phyloP scores from a whole-genome alignment of 495 filamentous ascomycete genomes.

The Penicillium paradoxum region DNA sequence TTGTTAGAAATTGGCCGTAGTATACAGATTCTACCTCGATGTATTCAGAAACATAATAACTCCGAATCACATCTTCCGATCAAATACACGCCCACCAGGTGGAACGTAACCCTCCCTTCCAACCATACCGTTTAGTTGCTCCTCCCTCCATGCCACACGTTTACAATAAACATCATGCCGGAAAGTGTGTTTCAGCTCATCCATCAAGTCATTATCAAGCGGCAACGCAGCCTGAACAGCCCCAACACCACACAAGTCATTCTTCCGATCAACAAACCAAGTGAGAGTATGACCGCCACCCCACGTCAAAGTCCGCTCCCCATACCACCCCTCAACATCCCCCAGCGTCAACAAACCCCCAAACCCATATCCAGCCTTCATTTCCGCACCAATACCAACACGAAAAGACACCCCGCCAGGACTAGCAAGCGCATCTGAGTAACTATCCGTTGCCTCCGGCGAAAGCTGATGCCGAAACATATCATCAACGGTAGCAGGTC shows the following conservation, averaged over 20 bases:
- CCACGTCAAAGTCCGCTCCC: constrained; percentile 37
- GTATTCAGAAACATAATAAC: too few relatives aligned
- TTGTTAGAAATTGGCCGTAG: too few relatives aligned
- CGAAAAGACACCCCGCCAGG: constrained; percentile 24
- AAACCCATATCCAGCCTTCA: constrained; percentile 23
- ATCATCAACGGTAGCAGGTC: constrained; percentile 35
- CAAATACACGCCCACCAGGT: neutral
- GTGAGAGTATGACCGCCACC: constrained; percentile 34
- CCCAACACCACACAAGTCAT: constrained; percentile 38
- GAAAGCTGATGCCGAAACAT: constrained; percentile 52
- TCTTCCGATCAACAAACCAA: constrained; percentile 46
- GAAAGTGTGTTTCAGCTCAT: constrained; percentile 39
- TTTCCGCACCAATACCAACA: constrained; percentile 20
- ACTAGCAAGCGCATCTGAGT: constrained; percentile 15
- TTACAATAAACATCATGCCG: constrained; percentile 40
- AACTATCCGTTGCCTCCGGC: constrained; percentile 13
- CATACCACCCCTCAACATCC: constrained; percentile 35
- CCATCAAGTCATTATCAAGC: constrained; percentile 21
- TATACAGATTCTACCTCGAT: too few relatives aligned
- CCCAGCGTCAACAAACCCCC: constrained; percentile 26
- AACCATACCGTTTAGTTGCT: neutral
- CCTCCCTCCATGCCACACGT: constrained; percentile 11
- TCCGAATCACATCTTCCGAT: too few relatives aligned
- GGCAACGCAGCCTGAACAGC: constrained; percentile 37
- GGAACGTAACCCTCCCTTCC: neutral